phyloP scores from a whole-genome alignment of 495 filamentous ascomycete species.

The Penicillium atrosanguineum region DNA sequence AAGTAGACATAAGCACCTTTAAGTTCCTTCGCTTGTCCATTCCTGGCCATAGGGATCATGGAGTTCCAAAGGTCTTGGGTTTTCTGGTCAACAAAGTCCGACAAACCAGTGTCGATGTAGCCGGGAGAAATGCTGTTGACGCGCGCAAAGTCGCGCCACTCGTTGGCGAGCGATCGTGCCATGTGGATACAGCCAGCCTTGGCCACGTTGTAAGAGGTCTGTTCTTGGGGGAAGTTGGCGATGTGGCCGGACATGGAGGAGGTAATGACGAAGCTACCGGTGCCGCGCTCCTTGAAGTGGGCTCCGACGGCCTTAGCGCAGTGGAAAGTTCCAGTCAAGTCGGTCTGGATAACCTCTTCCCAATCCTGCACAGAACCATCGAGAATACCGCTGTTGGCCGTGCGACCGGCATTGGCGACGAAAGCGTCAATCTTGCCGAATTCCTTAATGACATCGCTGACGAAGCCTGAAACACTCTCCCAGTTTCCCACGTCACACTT shows the following conservation, averaged over 20 bases:
- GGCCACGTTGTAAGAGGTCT: conserved; percentile 78
- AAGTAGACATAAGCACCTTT: conserved; percentile 84
- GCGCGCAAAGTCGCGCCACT: conserved; percentile 75
- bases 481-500: conserved; percentile 55
- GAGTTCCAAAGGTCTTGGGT: conserved; percentile 66
- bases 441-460: conserved; percentile 54
- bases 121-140: conserved; percentile 74
- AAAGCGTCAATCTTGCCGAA: conserved; percentile 67
- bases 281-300: conserved; percentile 61
- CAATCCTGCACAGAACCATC: conserved; percentile 64
- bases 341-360: conserved; percentile 65
- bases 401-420: conserved; percentile 67
- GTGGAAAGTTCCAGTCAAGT: conserved; percentile 64
- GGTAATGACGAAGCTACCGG: conserved; percentile 62
- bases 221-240: conserved; percentile 75
- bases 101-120: conserved; percentile 77
- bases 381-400: conserved; percentile 59
- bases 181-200: conserved; percentile 62
- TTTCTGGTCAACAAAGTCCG: conserved; percentile 70
- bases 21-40: conserved; percentile 75
- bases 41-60: conserved; percentile 76
- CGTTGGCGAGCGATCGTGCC: conserved; percentile 63
- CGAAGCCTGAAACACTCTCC: conserved; percentile 48
- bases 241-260: conserved; percentile 70
- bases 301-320: conserved; percentile 65